Evolutionary conservation across 495 filamentous ascomycete genomes (phyloP).

Genomic region (Aspergillus bertholletiae): DNA sequence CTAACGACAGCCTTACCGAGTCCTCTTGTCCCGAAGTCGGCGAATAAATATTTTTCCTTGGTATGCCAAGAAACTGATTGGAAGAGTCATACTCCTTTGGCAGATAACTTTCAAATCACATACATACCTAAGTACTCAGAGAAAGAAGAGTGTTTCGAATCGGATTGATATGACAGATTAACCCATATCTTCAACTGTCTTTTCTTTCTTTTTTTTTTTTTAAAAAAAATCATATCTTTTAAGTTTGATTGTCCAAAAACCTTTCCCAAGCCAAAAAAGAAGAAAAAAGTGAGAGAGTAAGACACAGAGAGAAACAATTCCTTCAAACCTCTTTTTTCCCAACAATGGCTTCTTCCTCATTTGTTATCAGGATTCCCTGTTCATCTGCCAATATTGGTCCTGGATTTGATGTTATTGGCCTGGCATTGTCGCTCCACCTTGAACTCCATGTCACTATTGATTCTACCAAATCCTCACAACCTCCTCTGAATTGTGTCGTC

Average conservation of each 20-base stretch:
- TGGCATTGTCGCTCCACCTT: conserved; percentile 87
- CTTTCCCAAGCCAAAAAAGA: neutral
- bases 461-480: conserved; percentile 36
- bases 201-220: neutral
- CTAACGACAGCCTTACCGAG: neutral
- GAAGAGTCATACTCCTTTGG: conserved; percentile 9
- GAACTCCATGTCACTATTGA: conserved; percentile 76
- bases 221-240: neutral
- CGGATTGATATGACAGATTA: no score
- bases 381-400: conserved; percentile 95
- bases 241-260: neutral
- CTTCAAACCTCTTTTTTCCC: neutral
- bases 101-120: neutral
- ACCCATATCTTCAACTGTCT: neutral
- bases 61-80: conserved; percentile 24
- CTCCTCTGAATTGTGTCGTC: conserved; percentile 79
- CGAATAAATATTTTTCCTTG: conserved; percentile 7
- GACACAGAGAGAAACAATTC: neutral
- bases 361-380: conserved; percentile 69
- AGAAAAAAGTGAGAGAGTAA: no score
- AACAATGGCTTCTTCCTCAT: conserved; percentile 42
- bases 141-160: no score
- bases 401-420: conserved; percentile 94
- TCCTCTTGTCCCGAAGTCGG: conserved; percentile 29
- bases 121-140: neutral